Base-by-base conservation (phyloP, 805 yeast species). In the Yamadazyma ubonensis region DNA sequence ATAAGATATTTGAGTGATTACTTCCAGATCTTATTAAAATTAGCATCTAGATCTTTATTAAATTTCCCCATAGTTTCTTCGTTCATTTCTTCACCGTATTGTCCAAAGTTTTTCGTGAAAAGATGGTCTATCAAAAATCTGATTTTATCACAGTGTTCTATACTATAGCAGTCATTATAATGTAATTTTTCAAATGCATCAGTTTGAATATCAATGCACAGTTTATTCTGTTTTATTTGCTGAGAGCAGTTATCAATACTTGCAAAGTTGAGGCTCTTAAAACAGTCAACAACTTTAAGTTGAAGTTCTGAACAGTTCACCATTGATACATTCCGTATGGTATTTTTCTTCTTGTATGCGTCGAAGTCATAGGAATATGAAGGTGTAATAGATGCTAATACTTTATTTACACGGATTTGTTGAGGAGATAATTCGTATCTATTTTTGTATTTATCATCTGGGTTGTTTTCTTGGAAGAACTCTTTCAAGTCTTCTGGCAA, bases 221-320 rank as follows among this genome's bases (percentile, higher is more conserved):
- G 25, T 12, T 62, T 46, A 19, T 55, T 50, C 6, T 49, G 42
- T n/a, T 47, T 39, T 20, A 65, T 59, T 42, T 64, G 63, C 14
- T 52, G 49, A 4, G 54, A 48, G 42, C 74, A 69, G 36, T 55
- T 63, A 33, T 43, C 48, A 5, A 60, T 52, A 11, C 45, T 43
- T 0, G 61, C 46, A 28, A 58, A 51, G 39, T 51, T 53, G 63
- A 65, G 61, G 7, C 58, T 58, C 30, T 57, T 55, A 46, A 61
- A 61, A 42, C 73, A 68, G 17, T 59, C 65, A 19, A 61, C 40
- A 22, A 66, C 70, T 20, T 59, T 53, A 20, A 60, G 52, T 38
- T 65, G 70, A 8, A 69, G 43, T 46, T 69, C 74, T 3, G 71
- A 60, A 43, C 75, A 69, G 49, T 69, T 69, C 33, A 67, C 53